Evolutionary conservation across 768 basidiomycete species (phyloP).

Genomic region (Tricholoma hemisulphureum): DNA sequence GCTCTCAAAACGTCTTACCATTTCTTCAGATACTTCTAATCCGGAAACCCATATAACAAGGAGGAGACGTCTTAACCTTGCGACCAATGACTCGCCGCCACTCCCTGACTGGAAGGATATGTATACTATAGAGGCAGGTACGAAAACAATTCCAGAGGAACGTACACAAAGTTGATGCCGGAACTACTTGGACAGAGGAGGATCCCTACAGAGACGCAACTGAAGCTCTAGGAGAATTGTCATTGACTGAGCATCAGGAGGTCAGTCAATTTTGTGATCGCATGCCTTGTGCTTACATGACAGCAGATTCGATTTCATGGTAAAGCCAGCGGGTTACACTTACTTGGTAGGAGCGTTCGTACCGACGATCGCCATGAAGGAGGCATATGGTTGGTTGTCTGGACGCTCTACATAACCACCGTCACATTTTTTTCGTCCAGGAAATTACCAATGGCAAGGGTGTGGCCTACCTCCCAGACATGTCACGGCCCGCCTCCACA

Average conservation of each 20-base stretch:
- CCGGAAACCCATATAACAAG: constrained; percentile 10
- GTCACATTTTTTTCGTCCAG: constrained; percentile 30
- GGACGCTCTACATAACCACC: constrained; percentile 9
- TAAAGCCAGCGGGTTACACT: constrained; percentile 69
- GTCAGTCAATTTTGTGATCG: constrained; percentile 32
- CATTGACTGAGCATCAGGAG: constrained; percentile 75
- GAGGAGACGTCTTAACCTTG: constrained; percentile 32
- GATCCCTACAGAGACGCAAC: constrained; percentile 44
- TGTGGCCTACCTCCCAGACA: constrained; percentile 64
- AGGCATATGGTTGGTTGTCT: constrained; percentile 56
- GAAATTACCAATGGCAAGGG: constrained; percentile 71
- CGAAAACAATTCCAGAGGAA: not conserved
- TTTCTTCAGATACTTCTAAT: constrained; percentile 21
- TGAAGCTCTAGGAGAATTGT: constrained; percentile 67
- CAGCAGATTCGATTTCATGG: constrained; percentile 82
- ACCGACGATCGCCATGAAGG: constrained; percentile 68
- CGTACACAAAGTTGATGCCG: not conserved
- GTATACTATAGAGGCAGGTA: constrained; percentile 52
- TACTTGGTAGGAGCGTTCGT: constrained; percentile 65
- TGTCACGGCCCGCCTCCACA: constrained; percentile 42
- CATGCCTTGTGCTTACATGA: constrained; percentile 1
- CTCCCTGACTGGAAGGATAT: constrained; percentile 56
- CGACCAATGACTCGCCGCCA: constrained; percentile 22
- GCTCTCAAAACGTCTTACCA: constrained; percentile 54
- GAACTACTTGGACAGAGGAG: constrained; percentile 18